Base-by-base conservation (phyloP, 2,329 filamentous ascomycete genomes). In the Emmonsiellopsis sp. region DNA sequence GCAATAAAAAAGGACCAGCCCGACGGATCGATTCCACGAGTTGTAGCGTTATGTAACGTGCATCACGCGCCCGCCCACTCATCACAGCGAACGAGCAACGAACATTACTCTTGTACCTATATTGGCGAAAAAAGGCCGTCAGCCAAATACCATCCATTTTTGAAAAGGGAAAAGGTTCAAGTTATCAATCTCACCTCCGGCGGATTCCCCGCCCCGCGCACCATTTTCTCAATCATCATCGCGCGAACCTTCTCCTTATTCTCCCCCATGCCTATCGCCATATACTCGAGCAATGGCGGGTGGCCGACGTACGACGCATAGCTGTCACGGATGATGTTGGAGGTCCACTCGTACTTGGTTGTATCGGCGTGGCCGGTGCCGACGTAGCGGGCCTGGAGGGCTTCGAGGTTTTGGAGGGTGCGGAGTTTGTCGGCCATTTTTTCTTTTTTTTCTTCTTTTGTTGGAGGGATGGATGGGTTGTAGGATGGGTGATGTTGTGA, bases 281-380 rank as follows among this genome's bases (percentile, higher is more conserved):
- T 90, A 70, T 95, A 96, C 40, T 87, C 83, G 13, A 97, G 78
- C 56, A 96, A 78, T 7, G 90, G 87, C 13, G 90, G 87, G 68
- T 98, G 93, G 16, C 93, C 93, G 59, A 93, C 81, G 64, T 95
- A 91, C 58, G 85, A 90, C 16, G 90, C 83, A 68, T 92, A 91
- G 20, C 86, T 94, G 76, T 98, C 93, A 69, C 93, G 90, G 67
- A 90, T 82, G 67, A 97, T 92, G 75, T 97, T 98, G 56, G 87
- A 91, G 50, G 86, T 86, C 90, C 91, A 98, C 74, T 98, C 93
- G 84, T 93, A 93, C 71, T 89, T 94, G 30, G 90, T 95, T 11
- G 92, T 97, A 75, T 98, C 93, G 43, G 92, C 89, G 71, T 96
- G 91, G 26, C 93, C 93, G 3, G 93, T 97, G 62, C 93, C 93